A percentile compares a stretch with the other conserved stretches of the same genome.
Evolutionary conservation across 768 basidiomycete genomes (phyloP).

Genomic region (Mycena maculata): DNA sequence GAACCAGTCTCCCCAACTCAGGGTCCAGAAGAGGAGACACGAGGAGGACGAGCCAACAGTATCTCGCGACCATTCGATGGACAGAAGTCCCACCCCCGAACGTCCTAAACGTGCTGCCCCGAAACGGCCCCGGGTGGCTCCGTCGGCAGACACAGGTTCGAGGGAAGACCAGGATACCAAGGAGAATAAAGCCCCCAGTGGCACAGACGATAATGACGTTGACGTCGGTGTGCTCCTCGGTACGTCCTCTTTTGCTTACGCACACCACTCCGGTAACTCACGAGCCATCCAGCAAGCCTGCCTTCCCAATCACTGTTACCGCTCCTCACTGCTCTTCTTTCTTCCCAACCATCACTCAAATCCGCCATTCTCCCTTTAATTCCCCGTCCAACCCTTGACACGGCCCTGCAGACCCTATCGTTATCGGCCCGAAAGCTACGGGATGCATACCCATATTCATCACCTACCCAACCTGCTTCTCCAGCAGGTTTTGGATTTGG

Average conservation of each 20-base stretch:
- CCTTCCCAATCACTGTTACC: constrained; percentile 83
- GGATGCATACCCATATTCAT: constrained; percentile 88
- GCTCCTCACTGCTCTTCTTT: constrained; percentile 74
- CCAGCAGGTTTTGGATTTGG: constrained; percentile 51
- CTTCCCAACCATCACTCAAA: constrained; percentile 77
- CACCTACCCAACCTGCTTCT: constrained; percentile 45
- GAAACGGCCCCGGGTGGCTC: constrained; percentile 69
- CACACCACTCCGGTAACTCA: constrained; percentile 17
- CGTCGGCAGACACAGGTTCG: constrained; percentile 41
- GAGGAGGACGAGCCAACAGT: constrained; percentile 75
- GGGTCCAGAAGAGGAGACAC: constrained; percentile 70
- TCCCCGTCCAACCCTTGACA: constrained; percentile 85
- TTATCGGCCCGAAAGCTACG: constrained; percentile 78
- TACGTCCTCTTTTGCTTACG: constrained; percentile 50
- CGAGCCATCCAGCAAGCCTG: constrained; percentile 70
- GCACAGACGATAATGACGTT: constrained; percentile 67
- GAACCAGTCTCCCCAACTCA: constrained; percentile 52
- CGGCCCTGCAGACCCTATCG: constrained; percentile 74
- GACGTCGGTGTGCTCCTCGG: constrained; percentile 86
- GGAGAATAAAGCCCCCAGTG: constrained; percentile 57
- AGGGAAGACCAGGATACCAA: constrained; percentile 59
- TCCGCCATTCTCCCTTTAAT: constrained; percentile 79
- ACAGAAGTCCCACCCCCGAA: constrained; percentile 87
- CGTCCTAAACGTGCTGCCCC: constrained; percentile 75
- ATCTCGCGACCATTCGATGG: constrained; percentile 78